Conservation (phyloP, 176 grass and related monocot genomes). For the Triticum dicoccoides region DNA sequence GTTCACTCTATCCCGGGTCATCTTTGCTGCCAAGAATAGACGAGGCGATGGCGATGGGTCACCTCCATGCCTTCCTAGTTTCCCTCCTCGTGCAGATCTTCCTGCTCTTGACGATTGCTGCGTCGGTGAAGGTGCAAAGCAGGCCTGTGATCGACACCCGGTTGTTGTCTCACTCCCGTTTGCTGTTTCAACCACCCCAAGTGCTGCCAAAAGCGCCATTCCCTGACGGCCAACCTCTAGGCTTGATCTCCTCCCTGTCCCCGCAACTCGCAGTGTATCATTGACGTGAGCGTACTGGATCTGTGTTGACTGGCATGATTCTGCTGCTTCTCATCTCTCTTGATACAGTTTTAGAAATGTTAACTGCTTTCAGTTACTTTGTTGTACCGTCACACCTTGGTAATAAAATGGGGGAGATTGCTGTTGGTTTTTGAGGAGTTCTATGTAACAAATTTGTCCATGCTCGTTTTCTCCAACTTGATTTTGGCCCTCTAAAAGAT, state of each 20-base stretch:
- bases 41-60: not conserved
- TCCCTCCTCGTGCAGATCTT: conserved; percentile 16
- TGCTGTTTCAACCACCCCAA: conserved; percentile 23
- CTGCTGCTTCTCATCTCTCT: not conserved
- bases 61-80: not conserved
- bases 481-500: not conserved
- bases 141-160: not conserved
- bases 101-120: conserved; percentile 20
- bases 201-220: conserved; percentile 3
- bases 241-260: not conserved
- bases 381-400: not conserved
- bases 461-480: not conserved
- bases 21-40: not conserved
- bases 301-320: not conserved
- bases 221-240: not conserved
- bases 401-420: not conserved
- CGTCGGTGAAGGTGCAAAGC: conserved; percentile 9
- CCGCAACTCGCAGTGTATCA: not conserved
- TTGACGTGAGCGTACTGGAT: not conserved
- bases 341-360: not conserved
- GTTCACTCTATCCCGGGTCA: not conserved
- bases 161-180: not conserved
- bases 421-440: not conserved
- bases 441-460: not conserved
- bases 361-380: not conserved